phyloP scores from a whole-genome alignment of 2,329 filamentous ascomycete species.

The Trichophyton mentagrophytes region DNA sequence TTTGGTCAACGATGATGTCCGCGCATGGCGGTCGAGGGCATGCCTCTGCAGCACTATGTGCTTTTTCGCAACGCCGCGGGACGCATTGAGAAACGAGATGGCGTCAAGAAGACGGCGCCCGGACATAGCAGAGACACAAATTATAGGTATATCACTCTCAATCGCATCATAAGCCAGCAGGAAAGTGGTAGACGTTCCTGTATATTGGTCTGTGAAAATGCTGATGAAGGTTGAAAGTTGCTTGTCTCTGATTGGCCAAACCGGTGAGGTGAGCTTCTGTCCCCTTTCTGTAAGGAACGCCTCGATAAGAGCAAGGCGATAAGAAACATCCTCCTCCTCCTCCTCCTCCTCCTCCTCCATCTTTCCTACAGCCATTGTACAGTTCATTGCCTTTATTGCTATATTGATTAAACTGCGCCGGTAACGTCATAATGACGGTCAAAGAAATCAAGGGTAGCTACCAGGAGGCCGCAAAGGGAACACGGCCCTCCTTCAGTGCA shows the following conservation, averaged over 20 bases:
- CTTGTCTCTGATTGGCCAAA: background rate
- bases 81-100: constrained; percentile 56
- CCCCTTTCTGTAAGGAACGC: background rate
- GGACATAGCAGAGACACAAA: constrained; percentile 30
- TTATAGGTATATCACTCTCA: background rate
- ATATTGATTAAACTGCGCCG: background rate
- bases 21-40: constrained; percentile 50
- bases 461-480: background rate
- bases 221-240: background rate
- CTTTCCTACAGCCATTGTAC: background rate
- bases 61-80: constrained; percentile 53
- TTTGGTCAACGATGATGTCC: constrained; percentile 52
- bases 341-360: background rate
- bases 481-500: background rate
- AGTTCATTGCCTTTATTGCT: background rate
- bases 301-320: background rate
- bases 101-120: constrained; percentile 57
- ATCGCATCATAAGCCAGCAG: background rate
- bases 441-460: background rate
- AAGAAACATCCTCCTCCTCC: background rate
- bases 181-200: background rate
- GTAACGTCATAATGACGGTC: background rate
- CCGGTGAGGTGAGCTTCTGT: background rate
- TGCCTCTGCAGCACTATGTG: constrained; percentile 47
- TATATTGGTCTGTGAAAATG: background rate